Percentiles rank a stretch among this genome's conserved stretches.
Evolutionary conservation across 2,329 filamentous ascomycete genomes (phyloP).

Genomic region (Penicillium sp.): DNA sequence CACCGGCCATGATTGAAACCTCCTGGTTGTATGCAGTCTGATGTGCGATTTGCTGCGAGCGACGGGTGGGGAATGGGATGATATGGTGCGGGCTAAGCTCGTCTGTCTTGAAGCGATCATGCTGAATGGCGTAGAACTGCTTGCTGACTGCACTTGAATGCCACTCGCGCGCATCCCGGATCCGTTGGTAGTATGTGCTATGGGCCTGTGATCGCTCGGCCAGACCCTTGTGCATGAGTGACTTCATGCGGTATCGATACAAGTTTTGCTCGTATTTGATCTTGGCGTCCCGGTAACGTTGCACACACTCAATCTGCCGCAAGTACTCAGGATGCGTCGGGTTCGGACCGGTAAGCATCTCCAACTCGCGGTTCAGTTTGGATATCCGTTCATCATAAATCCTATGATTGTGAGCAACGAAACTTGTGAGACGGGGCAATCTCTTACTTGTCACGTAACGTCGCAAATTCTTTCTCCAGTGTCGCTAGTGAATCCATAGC

Average conservation of each 20-base stretch:
- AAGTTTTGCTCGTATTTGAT: slow-evolving; percentile 66
- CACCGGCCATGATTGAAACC: slow-evolving; percentile 77
- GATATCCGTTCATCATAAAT: slow-evolving; percentile 82
- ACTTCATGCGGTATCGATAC: slow-evolving; percentile 62
- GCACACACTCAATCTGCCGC: slow-evolving; percentile 77
- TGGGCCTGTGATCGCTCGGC: slow-evolving; percentile 78
- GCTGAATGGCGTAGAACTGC: slow-evolving; percentile 87
- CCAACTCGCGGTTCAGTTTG: slow-evolving; percentile 62
- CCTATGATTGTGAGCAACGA: slow-evolving; percentile 40
- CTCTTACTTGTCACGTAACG: slow-evolving; percentile 60
- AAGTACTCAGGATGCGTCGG: slow-evolving; percentile 82
- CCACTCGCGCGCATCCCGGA: slow-evolving; percentile 72
- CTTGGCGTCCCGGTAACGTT: slow-evolving; percentile 72
- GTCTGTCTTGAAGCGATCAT: slow-evolving; percentile 69
- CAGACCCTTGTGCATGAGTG: slow-evolving; percentile 64
- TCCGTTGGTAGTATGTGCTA: slow-evolving; percentile 79
- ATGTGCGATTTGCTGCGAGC: slow-evolving; percentile 68
- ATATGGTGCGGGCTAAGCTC: slow-evolving; percentile 73
- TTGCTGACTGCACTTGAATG: slow-evolving; percentile 72
- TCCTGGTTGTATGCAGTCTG: slow-evolving; percentile 91
- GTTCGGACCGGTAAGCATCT: slow-evolving; percentile 50
- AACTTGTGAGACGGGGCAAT: background rate
- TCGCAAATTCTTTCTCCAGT: slow-evolving; percentile 80
- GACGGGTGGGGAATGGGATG: slow-evolving; percentile 68
- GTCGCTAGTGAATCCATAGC: slow-evolving; percentile 70